A percentile compares a stretch with the other conserved stretches of the same genome.
Evolutionary conservation across 768 basidiomycete genomes (phyloP).

Genomic region (Termitomyces heimii): DNA sequence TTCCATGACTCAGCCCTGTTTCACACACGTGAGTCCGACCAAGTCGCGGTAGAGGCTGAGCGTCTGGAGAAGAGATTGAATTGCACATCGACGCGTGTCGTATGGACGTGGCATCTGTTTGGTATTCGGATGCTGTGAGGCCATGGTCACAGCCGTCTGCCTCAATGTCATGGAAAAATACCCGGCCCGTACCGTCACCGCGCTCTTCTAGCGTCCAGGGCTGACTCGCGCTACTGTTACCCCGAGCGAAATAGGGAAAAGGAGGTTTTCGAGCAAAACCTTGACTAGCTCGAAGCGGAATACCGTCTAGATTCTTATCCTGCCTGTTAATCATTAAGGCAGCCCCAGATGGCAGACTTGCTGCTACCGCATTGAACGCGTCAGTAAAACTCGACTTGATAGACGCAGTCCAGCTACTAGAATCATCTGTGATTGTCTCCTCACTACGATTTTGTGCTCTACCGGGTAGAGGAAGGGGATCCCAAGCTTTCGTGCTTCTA

Average conservation of each 20-base stretch:
- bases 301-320: conserved; percentile 14
- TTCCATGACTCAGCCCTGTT: conserved; percentile 1
- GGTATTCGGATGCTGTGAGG: neutral
- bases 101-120: conserved; percentile 1
- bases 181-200: conserved; percentile 29
- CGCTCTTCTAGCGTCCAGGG: conserved; percentile 36
- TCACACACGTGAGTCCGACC: conserved; percentile 3
- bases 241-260: conserved; percentile 11
- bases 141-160: conserved; percentile 5
- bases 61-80: conserved; percentile 12
- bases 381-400: conserved; percentile 39
- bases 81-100: conserved; percentile 9
- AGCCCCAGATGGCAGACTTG: conserved; percentile 24
- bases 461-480: conserved; percentile 22
- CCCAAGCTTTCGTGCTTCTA: conserved; percentile 2
- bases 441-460: conserved; percentile 7
- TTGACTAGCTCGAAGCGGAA: conserved; percentile 19
- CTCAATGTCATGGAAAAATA: conserved; percentile 26
- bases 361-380: conserved; percentile 44
- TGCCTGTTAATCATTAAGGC: conserved; percentile 4
- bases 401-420: conserved; percentile 33
- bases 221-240: conserved; percentile 16
- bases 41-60: conserved; percentile 13
- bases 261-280: conserved; percentile 12
- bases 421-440: conserved; percentile 8